A percentile compares a stretch with the other conserved stretches of the same genome.
Evolutionary conservation across 345 rosid genomes (phyloP).

Genomic region (Bruguiera sexangula): DNA sequence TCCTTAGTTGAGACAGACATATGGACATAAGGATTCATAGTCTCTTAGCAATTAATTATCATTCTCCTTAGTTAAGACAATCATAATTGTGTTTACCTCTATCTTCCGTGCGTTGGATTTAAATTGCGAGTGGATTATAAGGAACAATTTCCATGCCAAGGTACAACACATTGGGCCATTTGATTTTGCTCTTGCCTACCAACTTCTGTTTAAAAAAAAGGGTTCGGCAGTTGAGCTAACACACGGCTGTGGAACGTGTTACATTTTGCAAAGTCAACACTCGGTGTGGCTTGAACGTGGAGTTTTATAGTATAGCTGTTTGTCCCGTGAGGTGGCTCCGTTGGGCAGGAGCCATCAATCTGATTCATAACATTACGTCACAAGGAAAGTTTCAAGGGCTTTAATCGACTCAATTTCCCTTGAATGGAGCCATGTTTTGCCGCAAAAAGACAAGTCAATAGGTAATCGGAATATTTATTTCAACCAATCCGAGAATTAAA

Average conservation of each 20-base stretch:
- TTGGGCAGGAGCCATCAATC: neutral
- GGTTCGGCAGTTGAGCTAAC: neutral
- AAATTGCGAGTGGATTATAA: too few relatives aligned
- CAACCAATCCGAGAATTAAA: neutral
- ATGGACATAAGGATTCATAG: too few relatives aligned
- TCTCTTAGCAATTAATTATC: too few relatives aligned
- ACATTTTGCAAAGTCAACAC: slow-evolving; percentile 9
- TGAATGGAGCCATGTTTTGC: too few relatives aligned
- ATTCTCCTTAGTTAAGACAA: too few relatives aligned
- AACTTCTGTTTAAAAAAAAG: neutral
- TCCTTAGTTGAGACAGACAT: too few relatives aligned
- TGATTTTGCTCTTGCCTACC: neutral
- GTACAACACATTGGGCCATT: neutral
- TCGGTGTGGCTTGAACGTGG: neutral
- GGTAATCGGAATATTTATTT: neutral
- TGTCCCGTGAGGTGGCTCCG: neutral
- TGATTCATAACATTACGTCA: slow-evolving; percentile 1
- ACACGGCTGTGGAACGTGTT: neutral
- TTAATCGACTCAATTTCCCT: neutral
- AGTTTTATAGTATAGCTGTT: neutral
- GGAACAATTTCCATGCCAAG: too few relatives aligned
- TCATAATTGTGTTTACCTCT: too few relatives aligned
- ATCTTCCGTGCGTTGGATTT: too few relatives aligned
- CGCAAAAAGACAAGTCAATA: neutral
- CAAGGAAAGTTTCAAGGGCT: neutral